Evolutionary conservation across 495 filamentous ascomycete species (phyloP), one percentile per base, ranked within the genome.

Genomic region (Hyaloscypha hepaticicola): DNA sequence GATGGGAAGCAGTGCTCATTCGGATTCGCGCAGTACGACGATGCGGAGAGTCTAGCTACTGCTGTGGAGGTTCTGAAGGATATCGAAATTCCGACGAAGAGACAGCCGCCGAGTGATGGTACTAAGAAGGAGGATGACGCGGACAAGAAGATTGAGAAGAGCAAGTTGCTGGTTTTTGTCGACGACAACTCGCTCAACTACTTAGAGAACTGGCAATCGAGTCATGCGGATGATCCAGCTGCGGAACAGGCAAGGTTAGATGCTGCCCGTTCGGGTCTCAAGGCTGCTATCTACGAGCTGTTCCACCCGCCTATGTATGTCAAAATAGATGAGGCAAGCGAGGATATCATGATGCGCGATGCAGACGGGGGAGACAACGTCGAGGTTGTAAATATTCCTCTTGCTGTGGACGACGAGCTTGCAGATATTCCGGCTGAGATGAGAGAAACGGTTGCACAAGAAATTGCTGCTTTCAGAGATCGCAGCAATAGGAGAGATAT

Each of bases 11-110:
- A 87, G 53, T 90, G 88, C 73, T 86, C 87, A 60, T 98, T 98
- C 79, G 96, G 95, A 41, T 98, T 99, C 78, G 95, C 93, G 65
- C 93, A 98, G 78, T 99, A 90, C 77, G 94, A 96, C 64, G 93
- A 98, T 77, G 85, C 89, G 33, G 90, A 96, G 73, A 93, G 92
- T 69, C 82, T 99, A 69, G 87, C 87, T 77, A 88, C 88, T 57
- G 95, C 94, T 61, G 87, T 92, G 62, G 92, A 96, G 77, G 85
- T 94, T 53, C 84, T 97, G 71, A 88, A 86, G 77, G 89, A 93
- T 72, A 81, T 99, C 61, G 83, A 96, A 76, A 87, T 98, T 55
- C 96, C 95, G 63, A 78, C 89, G 61, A 90, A 91, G 79, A 88
- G 83, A 74, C 88, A 90, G 69, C 67, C 75, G 19, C 77, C 83